Evolutionary conservation across 2,329 filamentous ascomycete genomes (phyloP), one percentile per base, ranked within the genome.

Genomic region (Scleromitrula shiraiana): DNA sequence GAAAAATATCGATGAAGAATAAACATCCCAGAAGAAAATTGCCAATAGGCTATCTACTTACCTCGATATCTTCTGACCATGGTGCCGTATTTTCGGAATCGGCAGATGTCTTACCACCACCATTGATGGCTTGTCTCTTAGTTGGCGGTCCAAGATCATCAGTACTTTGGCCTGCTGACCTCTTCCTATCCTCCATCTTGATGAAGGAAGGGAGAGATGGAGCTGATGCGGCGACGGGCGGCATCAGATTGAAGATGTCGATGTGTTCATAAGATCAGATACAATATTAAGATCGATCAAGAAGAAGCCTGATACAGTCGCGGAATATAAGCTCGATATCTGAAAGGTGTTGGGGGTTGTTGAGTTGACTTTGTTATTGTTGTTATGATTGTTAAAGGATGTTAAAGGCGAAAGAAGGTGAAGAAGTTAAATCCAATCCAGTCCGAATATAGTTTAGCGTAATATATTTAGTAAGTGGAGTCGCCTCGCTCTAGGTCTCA

Each of bases 101-200:
- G 55, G 78, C 76, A 64, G 82, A 78, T 59, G 76, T 70, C 60
- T 77, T 80, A 55, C 59, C 58, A 61, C 88, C 88, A 62, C 89
- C 89, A 74, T 95, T 96, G 57, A 91, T 78, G 48, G 88, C 87
- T 68, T 95, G 86, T 70, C 89, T 85, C 76, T 97, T 98, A 64
- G 82, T 85, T 19, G 91, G 90, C 57, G 91, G 91, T 57, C 85
- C 86, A 64, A 87, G 74, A 59, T 96, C 88, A 67, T 93, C 87
- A 24, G 36, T 44, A 7, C 42, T 50, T n/a, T 51, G 49, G 63
- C 85, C 78, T 65, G 89, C 87, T 65, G 89, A 85, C 80, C 93
- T 83, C 80, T 98, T 98, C 80, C 93, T 88, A 76, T 97, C 93
- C 78, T 98, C 93, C 91, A 97, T 98, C 80, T 93, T 95, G 75